Evolutionary conservation across 257 asterid genomes (phyloP), one percentile per base, ranked within the genome.

Genomic region (Datura wrightii): DNA sequence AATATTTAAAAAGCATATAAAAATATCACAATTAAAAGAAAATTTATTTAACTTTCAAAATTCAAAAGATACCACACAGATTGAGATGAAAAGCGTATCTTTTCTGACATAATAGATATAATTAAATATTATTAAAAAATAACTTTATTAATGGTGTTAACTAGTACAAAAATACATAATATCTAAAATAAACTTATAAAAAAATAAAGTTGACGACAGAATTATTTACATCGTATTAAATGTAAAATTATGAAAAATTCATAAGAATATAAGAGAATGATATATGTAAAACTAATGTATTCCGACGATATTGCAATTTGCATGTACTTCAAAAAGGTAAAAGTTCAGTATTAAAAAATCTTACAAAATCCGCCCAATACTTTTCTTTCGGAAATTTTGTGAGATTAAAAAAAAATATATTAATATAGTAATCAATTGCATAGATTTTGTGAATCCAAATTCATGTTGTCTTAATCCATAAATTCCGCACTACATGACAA

Each of bases 401-500:
- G 31, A 24, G 31, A 24, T 24, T 24, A 24, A 24, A 24, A n/a
- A n/a, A n/a, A n/a, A n/a, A n/a, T n/a, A n/a, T n/a, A n/a, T n/a
- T n/a, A n/a, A n/a, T n/a, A 39, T 48, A 10, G 81, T 24, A 76
- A 24, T 76, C 81, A 76, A 76, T 76, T 50, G 24, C 13, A 46
- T 50, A 50, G 44, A 76, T 76, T 76, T 76, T 76, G 81, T 13
- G 46, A 50, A 76, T 76, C 81, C n/a, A 76, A 24, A 31, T 24
- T 76, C 13, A 76, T 24, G 8, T 60, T 48, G 60, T 10, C 19
- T 76, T 48, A 50, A 50, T 50, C 44, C 81, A 74, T 11, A 76
- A 50, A 24, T 76, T 8, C 50, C 44, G 44, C 81, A 14, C 62
- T 48, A 76, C 8, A 24, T 76, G 62, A 50, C 81, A 76, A 48